Percentiles rank a stretch among this genome's conserved stretches.
phyloP scores from a whole-genome alignment of 768 basidiomycete genomes.

The Xerocomellus amylosporus region DNA sequence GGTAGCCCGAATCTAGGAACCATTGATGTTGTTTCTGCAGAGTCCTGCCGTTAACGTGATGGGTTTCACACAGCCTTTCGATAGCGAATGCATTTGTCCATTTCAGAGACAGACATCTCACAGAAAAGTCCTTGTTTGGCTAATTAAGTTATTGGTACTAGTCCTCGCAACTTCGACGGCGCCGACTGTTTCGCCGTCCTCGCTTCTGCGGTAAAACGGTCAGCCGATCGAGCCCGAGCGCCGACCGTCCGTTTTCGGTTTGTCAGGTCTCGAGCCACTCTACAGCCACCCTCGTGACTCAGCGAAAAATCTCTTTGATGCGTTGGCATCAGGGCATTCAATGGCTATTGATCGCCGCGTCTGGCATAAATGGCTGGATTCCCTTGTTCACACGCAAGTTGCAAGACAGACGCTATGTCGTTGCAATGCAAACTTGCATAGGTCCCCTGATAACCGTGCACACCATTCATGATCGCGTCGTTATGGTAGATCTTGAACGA shows the following conservation, averaged over 20 bases:
- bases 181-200: conserved; percentile 13
- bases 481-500: conserved; percentile 2
- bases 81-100: not conserved
- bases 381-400: not conserved
- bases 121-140: not conserved
- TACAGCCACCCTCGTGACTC: not conserved
- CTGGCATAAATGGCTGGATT: too few species aligned
- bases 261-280: not conserved
- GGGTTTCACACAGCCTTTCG: not conserved
- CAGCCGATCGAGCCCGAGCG: too few species aligned
- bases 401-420: not conserved
- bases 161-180: conserved; percentile 14
- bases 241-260: too few species aligned
- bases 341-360: too few species aligned
- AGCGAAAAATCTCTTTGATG: not conserved
- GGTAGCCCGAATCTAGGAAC: not conserved
- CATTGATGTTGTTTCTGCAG: too few species aligned
- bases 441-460: conserved; percentile 2
- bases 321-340: not conserved
- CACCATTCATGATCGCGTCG: not conserved
- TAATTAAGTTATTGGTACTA: not conserved
- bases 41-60: not conserved
- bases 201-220: not conserved
- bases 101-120: not conserved
- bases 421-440: not conserved